A percentile compares a stretch with the other conserved stretches of the same genome.
These are phyloP conservation scores for Protomyces pachydermus DNA, from an alignment of 1,139 yeast genomes.

Conservation along the genomic window DNA sequence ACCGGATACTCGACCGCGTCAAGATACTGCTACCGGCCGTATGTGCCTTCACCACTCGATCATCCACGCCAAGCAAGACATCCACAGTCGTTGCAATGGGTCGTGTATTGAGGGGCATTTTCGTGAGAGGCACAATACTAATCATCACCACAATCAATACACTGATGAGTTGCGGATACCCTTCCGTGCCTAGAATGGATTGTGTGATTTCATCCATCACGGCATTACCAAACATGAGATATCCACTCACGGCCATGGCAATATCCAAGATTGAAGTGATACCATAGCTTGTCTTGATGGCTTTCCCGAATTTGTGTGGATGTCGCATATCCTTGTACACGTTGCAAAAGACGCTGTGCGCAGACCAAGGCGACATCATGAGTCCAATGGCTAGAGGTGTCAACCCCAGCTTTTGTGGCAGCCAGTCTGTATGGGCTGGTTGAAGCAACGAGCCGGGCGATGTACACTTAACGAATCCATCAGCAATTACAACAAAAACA, in stretches of 20 bases:
- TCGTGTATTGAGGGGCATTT: slow-evolving; percentile 79
- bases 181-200: slow-evolving; percentile 61
- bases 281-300: slow-evolving; percentile 54
- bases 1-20: slow-evolving; percentile 21
- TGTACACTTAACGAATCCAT: slow-evolving; percentile 55
- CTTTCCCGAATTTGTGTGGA: slow-evolving; percentile 51
- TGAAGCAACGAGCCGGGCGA: slow-evolving; percentile 64
- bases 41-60: slow-evolving; percentile 10
- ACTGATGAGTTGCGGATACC: slow-evolving; percentile 66
- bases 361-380: slow-evolving; percentile 86
- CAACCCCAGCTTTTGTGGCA: slow-evolving; percentile 49
- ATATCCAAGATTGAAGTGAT: slow-evolving; percentile 69
- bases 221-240: slow-evolving; percentile 74
- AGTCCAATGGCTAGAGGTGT: slow-evolving; percentile 65
- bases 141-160: slow-evolving; percentile 63
- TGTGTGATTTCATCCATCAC: slow-evolving; percentile 82
- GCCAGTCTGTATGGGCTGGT: slow-evolving; percentile 50
- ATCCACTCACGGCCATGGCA: slow-evolving; percentile 74
- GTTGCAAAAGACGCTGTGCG: slow-evolving; percentile 81
- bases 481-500: slow-evolving; percentile 51
- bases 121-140: slow-evolving; percentile 79
- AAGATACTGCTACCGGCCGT: slow-evolving; percentile 11
- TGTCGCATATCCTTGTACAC: slow-evolving; percentile 78
- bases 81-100: slow-evolving; percentile 76
- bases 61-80: slow-evolving; percentile 41